Percentiles rank a stretch among this genome's conserved stretches.
Conservation (phyloP, 1,139 yeast genomes). For the Debaryomyces sp. region DNA sequence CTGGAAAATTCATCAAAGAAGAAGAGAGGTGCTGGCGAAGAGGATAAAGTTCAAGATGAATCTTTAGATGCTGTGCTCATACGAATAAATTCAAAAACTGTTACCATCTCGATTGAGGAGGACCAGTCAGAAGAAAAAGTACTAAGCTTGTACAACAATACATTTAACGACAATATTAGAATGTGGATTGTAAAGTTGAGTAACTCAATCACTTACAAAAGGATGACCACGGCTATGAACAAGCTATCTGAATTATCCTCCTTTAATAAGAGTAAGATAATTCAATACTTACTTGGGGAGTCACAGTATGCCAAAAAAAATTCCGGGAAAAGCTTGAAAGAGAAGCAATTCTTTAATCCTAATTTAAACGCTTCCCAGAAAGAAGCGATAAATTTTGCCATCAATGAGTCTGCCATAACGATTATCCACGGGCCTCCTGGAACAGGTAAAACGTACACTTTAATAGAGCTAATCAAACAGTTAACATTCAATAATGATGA, state of each 20-base stretch:
- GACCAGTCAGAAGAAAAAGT: conserved; percentile 52
- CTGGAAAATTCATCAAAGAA: conserved; percentile 25
- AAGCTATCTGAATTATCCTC: conserved; percentile 56
- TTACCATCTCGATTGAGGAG: conserved; percentile 63
- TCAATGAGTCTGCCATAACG: conserved; percentile 42
- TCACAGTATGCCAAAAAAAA: conserved; percentile 26
- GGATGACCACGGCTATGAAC: conserved; percentile 82
- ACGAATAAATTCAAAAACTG: conserved; percentile 43
- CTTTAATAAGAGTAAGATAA: conserved; percentile 35
- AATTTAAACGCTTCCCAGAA: conserved; percentile 70
- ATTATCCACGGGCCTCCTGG: conserved; percentile 57
- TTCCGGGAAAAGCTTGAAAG: conserved; percentile 11
- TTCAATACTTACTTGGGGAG: conserved; percentile 51
- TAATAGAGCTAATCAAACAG: conserved; percentile 84
- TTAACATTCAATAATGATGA: conserved; percentile 57
- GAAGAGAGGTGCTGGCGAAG: conserved; percentile 19
- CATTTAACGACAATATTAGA: conserved; percentile 39
- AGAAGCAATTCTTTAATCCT: conserved; percentile 45
- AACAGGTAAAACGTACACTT: conserved; percentile 70
- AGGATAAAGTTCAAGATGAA: conserved; percentile 25
- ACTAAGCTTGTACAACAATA: conserved; percentile 46
- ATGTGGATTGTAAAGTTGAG: conserved; percentile 67
- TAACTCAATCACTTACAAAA: conserved; percentile 67
- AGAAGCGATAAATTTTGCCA: conserved; percentile 43
- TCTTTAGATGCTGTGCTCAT: conserved; percentile 64